phyloP scores from a whole-genome alignment of 495 filamentous ascomycete genomes.

The Friedmanniomyces simplex region DNA sequence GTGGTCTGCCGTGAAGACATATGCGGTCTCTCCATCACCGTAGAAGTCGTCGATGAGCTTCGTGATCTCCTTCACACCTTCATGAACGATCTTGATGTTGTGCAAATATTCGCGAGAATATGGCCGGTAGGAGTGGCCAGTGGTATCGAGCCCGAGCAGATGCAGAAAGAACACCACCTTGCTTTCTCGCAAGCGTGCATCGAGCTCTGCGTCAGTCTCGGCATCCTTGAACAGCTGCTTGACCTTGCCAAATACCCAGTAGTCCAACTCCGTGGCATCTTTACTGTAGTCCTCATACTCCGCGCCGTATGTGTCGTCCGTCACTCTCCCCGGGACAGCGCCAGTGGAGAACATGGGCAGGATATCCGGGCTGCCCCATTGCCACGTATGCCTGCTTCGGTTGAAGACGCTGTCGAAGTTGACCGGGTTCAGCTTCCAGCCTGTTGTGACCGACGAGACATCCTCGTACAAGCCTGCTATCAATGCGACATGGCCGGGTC shows the following conservation, averaged over 20 bases:
- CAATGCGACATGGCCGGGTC: conserved; percentile 93
- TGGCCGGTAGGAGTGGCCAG: conserved; percentile 75
- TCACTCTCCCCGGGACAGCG: conserved; percentile 74
- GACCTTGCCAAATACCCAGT: conserved; percentile 93
- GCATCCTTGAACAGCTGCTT: conserved; percentile 77
- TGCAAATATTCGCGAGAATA: conserved; percentile 92
- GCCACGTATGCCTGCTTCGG: conserved; percentile 91
- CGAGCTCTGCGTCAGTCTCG: conserved; percentile 61
- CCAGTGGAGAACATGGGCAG: conserved; percentile 94
- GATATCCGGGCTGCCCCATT: conserved; percentile 98
- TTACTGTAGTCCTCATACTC: conserved; percentile 83
- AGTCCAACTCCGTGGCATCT: conserved; percentile 72
- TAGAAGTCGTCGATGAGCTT: conserved; percentile 83
- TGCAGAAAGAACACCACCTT: conserved; percentile 95
- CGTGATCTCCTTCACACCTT: conserved; percentile 73
- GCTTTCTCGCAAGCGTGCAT: conserved; percentile 64
- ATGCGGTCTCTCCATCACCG: conserved; percentile 82
- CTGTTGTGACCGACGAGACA: conserved; percentile 92
- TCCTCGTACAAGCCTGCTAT: conserved; percentile 98
- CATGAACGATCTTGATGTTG: conserved; percentile 90
- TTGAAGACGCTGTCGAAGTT: conserved; percentile 99
- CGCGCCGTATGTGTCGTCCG: conserved; percentile 70
- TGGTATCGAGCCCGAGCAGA: conserved; percentile 89
- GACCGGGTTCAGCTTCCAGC: conserved; percentile 97
- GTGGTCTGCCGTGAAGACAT: conserved; percentile 95